Evolutionary conservation across 1,284 basidiomycete genomes (phyloP).

Genomic region (Melampsora abietis-canadensis): DNA sequence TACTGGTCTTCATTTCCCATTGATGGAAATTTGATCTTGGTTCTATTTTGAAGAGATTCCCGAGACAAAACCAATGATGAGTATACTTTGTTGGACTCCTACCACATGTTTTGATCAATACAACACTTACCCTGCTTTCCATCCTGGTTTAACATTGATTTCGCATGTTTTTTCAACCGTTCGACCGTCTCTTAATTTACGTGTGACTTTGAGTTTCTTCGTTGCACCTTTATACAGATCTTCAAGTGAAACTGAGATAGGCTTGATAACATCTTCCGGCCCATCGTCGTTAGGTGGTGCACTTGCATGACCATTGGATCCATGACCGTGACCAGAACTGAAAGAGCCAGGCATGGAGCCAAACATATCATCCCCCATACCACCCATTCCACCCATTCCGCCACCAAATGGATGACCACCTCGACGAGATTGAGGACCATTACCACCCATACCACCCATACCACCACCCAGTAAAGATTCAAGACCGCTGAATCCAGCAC

Average conservation of each 20-base stretch:
- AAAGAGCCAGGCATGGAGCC: constrained; percentile 51
- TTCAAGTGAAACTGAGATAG: constrained; percentile 79
- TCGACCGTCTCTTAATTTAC: constrained; percentile 67
- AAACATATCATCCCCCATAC: constrained; percentile 58
- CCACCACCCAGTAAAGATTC: constrained; percentile 51
- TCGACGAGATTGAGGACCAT: constrained; percentile 48
- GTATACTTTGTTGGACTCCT: constrained; percentile 47
- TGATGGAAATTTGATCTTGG: constrained; percentile 81
- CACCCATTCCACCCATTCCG: constrained; percentile 57
- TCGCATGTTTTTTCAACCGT: constrained; percentile 88
- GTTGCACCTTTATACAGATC: constrained; percentile 85
- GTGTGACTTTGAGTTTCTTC: constrained; percentile 84
- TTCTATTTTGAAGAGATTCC: constrained; percentile 58
- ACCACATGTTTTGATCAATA: constrained; percentile 64
- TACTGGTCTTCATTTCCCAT: constrained; percentile 75
- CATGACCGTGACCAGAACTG: constrained; percentile 18
- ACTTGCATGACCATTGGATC: constrained; percentile 48
- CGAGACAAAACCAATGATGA: not conserved
- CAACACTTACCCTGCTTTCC: constrained; percentile 53
- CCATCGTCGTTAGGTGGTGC: constrained; percentile 50
- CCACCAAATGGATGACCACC: constrained; percentile 48
- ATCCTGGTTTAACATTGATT: constrained; percentile 72
- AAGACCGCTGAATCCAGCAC: constrained; percentile 15
- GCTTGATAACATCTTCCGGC: constrained; percentile 70
- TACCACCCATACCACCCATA: constrained; percentile 49